phyloP scores from a whole-genome alignment of 768 basidiomycete genomes.

The Saitozyma sp. region DNA sequence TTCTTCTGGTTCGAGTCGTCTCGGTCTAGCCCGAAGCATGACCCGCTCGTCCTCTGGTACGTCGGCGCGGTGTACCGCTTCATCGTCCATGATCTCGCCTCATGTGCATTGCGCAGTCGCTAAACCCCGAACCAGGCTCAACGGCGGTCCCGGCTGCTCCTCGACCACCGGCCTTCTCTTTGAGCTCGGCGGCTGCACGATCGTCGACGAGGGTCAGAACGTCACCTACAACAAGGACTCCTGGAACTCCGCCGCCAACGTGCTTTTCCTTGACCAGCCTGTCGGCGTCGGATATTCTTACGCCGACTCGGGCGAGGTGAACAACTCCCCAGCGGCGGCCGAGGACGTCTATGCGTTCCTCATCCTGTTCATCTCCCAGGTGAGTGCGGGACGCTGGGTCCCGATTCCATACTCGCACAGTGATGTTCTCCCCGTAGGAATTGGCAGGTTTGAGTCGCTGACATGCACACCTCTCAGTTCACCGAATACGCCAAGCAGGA shows the following conservation, averaged over 20 bases:
- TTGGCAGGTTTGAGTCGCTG: constrained; percentile 61
- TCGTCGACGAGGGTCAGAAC: constrained; percentile 65
- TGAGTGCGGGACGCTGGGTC: constrained; percentile 57
- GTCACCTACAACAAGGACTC: constrained; percentile 66
- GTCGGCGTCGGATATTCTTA: constrained; percentile 90
- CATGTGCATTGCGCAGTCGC: too few species aligned
- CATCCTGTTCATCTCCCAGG: constrained; percentile 54
- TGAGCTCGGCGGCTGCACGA: constrained; percentile 80
- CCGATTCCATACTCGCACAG: constrained; percentile 57
- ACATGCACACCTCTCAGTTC: constrained; percentile 60
- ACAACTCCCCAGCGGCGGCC: constrained; percentile 79
- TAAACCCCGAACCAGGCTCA: too few species aligned
- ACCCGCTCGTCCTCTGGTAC: constrained; percentile 81
- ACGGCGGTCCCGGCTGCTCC: constrained; percentile 53
- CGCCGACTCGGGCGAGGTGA: constrained; percentile 65
- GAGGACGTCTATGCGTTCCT: constrained; percentile 69
- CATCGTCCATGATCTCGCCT: too few species aligned
- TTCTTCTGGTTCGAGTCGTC: constrained; percentile 91
- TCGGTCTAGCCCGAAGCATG: constrained; percentile 67
- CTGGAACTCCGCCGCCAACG: constrained; percentile 79
- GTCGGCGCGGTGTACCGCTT: background rate
- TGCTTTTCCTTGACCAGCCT: constrained; percentile 58
- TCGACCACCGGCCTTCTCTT: constrained; percentile 83
- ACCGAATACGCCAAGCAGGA: constrained; percentile 44
- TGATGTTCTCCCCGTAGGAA: constrained; percentile 63